phyloP scores from a whole-genome alignment of 2,329 filamentous ascomycete genomes.

The Neonectria neomacrospora region DNA sequence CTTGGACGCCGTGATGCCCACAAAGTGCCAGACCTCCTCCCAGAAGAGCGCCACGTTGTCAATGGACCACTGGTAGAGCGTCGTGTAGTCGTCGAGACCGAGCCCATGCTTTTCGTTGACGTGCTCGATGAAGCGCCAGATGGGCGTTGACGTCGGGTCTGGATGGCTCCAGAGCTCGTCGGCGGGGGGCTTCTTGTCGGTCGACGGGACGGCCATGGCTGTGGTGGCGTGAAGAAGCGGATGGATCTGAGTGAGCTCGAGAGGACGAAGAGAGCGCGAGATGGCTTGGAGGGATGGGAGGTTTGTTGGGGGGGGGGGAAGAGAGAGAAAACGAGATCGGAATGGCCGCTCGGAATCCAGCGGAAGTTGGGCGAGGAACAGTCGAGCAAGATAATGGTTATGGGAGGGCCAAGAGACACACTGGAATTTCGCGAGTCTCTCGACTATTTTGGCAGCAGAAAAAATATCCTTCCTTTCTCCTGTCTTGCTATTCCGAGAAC shows the following conservation, averaged over 20 bases:
- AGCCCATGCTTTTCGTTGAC: conserved; percentile 76
- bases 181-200: conserved; percentile 37
- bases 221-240: background rate
- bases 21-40: conserved; percentile 86
- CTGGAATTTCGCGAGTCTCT: conserved; percentile 7
- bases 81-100: conserved; percentile 72
- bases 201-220: conserved; percentile 43
- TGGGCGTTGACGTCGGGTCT: conserved; percentile 72
- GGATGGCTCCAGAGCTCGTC: conserved; percentile 77
- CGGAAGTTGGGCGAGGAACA: conserved; percentile 10
- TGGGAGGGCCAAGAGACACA: conserved; percentile 11
- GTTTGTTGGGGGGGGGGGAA: conserved; percentile 24
- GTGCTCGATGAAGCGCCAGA: conserved; percentile 76
- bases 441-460: conserved; percentile 18
- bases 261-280: background rate
- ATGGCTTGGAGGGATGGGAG: background rate
- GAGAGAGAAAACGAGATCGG: conserved; percentile 21
- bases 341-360: conserved; percentile 27
- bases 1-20: conserved; percentile 76
- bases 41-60: conserved; percentile 81
- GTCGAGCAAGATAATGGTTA: conserved; percentile 9
- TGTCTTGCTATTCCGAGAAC: conserved; percentile 27
- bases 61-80: conserved; percentile 88
- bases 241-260: conserved; percentile 6
- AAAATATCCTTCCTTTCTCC: background rate